Base-by-base conservation (phyloP, 305 asterid species). In the Stenogyne calaminthoides region DNA sequence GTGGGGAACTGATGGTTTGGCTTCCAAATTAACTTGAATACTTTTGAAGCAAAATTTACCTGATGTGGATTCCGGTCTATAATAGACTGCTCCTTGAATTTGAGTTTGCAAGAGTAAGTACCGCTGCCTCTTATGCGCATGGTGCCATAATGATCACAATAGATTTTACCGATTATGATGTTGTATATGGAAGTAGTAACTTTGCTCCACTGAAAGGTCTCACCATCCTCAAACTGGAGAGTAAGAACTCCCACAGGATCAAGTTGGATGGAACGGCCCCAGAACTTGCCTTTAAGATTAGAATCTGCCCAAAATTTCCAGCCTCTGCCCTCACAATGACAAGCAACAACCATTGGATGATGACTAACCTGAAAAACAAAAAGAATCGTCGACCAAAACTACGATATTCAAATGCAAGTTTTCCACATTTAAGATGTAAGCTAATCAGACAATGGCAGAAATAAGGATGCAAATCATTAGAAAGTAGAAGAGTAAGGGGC, bases 291-390 rank as follows among this genome's bases (percentile, higher is more conserved):
- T 85, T 92, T 92, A 67, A 95, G 98, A 80, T 92, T 95, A 57
- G 97, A 90, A 82, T 95, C 99, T 68, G 94, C 98, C 99, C 98
- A 95, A 79, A 92, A 95, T 72, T 87, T 95, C 99, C 99, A 95
- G 22, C 92, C 96, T 78, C 87, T 89, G 61, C 98, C 97, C 82
- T 95, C 98, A 77, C 97, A 95, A 71, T 95, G 99, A 80, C 99
- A 95, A 32, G 99, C 99, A 73, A 95, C 98, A 76, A 92, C 75
- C 96, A 91, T 93, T 7, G 98, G 99, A 72, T 95, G 99, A 81
- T 95, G 99, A 73, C 99, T 92, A 58, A 95, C 99, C 99, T 95
- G 89, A 83, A 85, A 80, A 75, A 66, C 10, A 57, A 39, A 61
- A 56, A 32, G 60, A 58, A 15, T 36, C 37, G 56, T 37, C 39